Conservation (phyloP, 805 yeast genomes). For the Torulaspora quercuum region DNA sequence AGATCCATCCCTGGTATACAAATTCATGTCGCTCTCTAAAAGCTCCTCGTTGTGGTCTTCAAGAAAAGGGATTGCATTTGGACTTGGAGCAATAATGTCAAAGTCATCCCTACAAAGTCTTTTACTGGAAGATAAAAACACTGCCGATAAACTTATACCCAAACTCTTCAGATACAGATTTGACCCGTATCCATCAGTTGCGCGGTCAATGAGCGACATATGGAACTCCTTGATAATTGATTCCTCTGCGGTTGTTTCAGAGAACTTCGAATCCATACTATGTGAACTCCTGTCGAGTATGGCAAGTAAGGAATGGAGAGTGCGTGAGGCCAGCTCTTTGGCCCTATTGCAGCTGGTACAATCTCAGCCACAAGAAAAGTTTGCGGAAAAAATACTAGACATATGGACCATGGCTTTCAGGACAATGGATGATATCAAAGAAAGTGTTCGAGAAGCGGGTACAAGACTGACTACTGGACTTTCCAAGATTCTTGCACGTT, state of each 20-base stretch:
- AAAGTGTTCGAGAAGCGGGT: conserved; percentile 84
- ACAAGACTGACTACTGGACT: conserved; percentile 60
- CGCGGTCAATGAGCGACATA: conserved; percentile 80
- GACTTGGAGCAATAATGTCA: conserved; percentile 79
- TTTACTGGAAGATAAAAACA: conserved; percentile 48
- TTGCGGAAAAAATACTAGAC: conserved; percentile 52
- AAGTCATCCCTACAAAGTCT: conserved; percentile 68
- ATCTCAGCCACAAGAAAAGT: conserved; percentile 49
- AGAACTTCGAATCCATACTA: conserved; percentile 56
- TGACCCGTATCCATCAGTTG: conserved; percentile 76
- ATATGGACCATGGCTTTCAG: conserved; percentile 90
- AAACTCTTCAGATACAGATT: conserved; percentile 77
- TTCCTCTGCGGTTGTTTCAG: conserved; percentile 50
- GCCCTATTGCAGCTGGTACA: conserved; percentile 70
- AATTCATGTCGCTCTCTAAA: conserved; percentile 88
- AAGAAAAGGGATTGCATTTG: conserved; percentile 90
- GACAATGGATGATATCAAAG: conserved; percentile 89
- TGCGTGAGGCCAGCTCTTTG: conserved; percentile 77
- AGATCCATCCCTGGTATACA: conserved; percentile 89
- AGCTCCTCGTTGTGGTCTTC: conserved; percentile 89
- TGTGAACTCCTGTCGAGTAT: conserved; percentile 62
- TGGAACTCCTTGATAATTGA: conserved; percentile 70
- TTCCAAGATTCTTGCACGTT: conserved; percentile 57
- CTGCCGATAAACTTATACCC: conserved; percentile 67
- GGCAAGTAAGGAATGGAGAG: conserved; percentile 88